These are phyloP conservation scores for Wallacemonas sp. DNA, from an alignment of 208 protist genomes.

Conservation along the genomic window DNA sequence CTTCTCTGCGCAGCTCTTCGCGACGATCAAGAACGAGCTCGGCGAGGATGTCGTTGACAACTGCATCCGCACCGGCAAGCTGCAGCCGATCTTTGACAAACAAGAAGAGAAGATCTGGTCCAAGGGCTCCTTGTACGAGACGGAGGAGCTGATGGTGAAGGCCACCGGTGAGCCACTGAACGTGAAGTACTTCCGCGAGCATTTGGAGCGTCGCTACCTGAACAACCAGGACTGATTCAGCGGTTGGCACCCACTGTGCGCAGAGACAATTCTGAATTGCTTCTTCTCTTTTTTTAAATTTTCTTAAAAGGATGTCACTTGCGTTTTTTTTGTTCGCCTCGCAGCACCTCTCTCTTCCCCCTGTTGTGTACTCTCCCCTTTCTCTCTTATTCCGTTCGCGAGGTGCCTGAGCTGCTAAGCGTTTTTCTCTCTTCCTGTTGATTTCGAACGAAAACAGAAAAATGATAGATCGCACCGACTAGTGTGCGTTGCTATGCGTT, in stretches of 20 bases:
- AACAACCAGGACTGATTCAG: slow-evolving; percentile 15
- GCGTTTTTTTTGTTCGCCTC: no score
- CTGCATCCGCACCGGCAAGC: slow-evolving; percentile 24
- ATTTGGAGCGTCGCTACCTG: slow-evolving; percentile 56
- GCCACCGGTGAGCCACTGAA: slow-evolving; percentile 50
- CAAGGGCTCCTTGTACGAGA: slow-evolving; percentile 16
- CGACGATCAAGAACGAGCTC: slow-evolving; percentile 25
- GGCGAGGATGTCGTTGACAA: slow-evolving; percentile 17
- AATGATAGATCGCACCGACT: no score
- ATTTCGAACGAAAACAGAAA: neutral
- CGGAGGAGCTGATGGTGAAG: slow-evolving; percentile 46
- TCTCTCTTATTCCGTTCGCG: no score
- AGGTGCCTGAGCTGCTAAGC: no score
- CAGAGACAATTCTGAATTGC: no score
- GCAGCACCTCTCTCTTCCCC: no score
- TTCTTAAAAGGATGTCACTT: no score
- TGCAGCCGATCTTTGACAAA: slow-evolving; percentile 26
- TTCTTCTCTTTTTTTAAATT: no score
- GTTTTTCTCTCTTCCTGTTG: no score
- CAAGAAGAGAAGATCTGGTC: slow-evolving; percentile 31
- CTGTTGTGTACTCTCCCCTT: no score
- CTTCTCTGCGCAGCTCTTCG: slow-evolving; percentile 43
- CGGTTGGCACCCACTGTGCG: no score
- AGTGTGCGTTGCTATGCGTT: no score
- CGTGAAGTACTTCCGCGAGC: slow-evolving; percentile 40